Conservation (phyloP, 306 rosid species). For the Echinosophora koreensis region DNA sequence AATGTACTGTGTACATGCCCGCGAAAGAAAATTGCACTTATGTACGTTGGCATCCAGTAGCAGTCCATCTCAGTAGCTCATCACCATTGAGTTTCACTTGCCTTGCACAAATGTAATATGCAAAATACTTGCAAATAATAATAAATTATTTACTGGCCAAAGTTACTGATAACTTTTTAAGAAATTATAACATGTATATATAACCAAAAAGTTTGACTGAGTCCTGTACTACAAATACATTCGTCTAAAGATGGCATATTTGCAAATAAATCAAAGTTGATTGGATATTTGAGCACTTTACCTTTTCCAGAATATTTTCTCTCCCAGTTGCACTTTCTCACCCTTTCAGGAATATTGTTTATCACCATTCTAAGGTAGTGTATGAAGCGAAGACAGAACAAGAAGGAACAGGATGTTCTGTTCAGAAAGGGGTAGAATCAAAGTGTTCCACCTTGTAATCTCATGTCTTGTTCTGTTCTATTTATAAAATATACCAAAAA, state of each 20-base stretch:
- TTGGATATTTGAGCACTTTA: slow-evolving; percentile 20
- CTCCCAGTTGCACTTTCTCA: not conserved
- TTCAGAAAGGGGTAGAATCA: too few relatives aligned
- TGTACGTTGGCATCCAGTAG: not conserved
- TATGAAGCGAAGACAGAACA: too few relatives aligned
- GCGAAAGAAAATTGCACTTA: slow-evolving; percentile 31
- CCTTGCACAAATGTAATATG: slow-evolving; percentile 23
- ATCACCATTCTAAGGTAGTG: slow-evolving; percentile 2
- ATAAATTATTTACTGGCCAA: slow-evolving; percentile 6
- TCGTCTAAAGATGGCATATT: slow-evolving; percentile 7
- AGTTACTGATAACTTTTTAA: not conserved
- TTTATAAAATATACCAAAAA: too few relatives aligned
- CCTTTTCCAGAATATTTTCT: not conserved
- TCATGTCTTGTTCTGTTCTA: too few relatives aligned
- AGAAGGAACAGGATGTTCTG: too few relatives aligned
- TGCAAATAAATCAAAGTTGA: slow-evolving; percentile 34
- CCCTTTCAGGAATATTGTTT: not conserved
- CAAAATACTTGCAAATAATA: slow-evolving; percentile 7
- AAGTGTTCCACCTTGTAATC: too few relatives aligned
- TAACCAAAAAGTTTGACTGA: slow-evolving; percentile 23
- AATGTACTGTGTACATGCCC: not conserved
- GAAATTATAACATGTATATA: not conserved
- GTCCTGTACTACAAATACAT: slow-evolving; percentile 19
- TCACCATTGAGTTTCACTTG: slow-evolving; percentile 8
- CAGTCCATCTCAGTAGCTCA: not conserved